Evolutionary conservation across 768 basidiomycete genomes (phyloP).

Genomic region (Lactarius akahatsu): DNA sequence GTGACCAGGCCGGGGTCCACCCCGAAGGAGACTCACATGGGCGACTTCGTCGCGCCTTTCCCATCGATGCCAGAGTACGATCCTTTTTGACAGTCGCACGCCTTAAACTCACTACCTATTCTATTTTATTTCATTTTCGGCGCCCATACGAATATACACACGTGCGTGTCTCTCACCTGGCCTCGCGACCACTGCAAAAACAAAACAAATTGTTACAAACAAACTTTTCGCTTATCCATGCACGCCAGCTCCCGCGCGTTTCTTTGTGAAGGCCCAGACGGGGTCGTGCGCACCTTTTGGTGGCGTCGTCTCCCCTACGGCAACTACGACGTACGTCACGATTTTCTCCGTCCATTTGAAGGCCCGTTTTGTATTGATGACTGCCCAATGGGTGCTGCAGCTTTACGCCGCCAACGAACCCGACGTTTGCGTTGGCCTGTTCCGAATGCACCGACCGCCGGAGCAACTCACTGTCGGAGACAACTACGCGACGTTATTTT

Average conservation of each 20-base stretch:
- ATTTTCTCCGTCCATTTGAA: no score
- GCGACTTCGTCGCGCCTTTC: slow-evolving; percentile 14
- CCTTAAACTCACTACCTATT: background rate
- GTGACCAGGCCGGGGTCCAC: slow-evolving; percentile 6
- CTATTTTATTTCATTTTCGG: no score
- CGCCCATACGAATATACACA: no score
- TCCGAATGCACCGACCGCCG: slow-evolving; percentile 45
- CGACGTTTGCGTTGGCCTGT: slow-evolving; percentile 51
- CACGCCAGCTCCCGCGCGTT: slow-evolving; percentile 17
- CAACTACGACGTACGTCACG: slow-evolving; percentile 14
- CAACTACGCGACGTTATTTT: slow-evolving; percentile 61
- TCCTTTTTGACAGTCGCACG: background rate
- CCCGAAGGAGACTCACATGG: slow-evolving; percentile 3
- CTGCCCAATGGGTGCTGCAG: background rate
- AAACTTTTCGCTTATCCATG: background rate
- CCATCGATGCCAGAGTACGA: slow-evolving; percentile 7
- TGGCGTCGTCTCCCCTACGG: slow-evolving; percentile 10
- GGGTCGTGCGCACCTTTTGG: slow-evolving; percentile 12
- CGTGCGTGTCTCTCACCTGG: background rate
- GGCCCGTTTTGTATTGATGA: no score
- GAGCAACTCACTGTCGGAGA: slow-evolving; percentile 61
- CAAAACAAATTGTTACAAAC: no score
- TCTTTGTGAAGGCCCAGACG: slow-evolving; percentile 17
- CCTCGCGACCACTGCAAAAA: background rate
- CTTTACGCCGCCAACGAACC: slow-evolving; percentile 13